phyloP scores from a whole-genome alignment of 805 yeast genomes.

The Pichia heedii region DNA sequence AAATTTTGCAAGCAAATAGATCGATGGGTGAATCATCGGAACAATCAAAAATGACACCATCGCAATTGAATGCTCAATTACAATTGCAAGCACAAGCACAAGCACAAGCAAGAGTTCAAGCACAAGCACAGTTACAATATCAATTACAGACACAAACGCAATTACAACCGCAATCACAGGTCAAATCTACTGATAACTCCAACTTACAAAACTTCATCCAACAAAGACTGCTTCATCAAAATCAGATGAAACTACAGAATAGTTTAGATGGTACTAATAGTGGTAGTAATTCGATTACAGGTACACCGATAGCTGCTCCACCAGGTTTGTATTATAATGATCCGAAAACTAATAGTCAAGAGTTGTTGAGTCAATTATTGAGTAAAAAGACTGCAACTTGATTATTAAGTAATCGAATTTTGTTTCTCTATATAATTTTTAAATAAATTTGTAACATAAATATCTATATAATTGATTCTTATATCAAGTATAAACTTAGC shows the following conservation, averaged over 20 bases:
- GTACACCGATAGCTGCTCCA: conserved; percentile 50
- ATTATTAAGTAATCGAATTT: background rate
- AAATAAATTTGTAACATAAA: background rate
- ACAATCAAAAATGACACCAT: conserved; percentile 1
- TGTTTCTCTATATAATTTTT: background rate
- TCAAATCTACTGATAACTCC: too few relatives aligned
- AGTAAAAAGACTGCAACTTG: conserved; percentile 38
- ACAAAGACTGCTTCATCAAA: conserved; percentile 13
- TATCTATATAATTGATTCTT: background rate
- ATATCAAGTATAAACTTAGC: too few relatives aligned
- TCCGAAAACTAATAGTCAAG: conserved; percentile 35
- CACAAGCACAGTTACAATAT: conserved; percentile 12
- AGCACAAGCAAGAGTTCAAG: conserved; percentile 2
- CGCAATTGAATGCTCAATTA: background rate
- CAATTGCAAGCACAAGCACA: background rate
- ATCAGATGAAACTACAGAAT: conserved; percentile 25
- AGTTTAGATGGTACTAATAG: conserved; percentile 2
- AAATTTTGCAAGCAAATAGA: background rate
- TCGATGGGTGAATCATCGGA: background rate
- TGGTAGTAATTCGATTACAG: conserved; percentile 20
- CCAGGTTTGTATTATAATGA: conserved; percentile 48
- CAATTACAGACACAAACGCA: conserved; percentile 26
- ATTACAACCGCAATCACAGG: too few relatives aligned
- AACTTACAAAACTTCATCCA: conserved; percentile 6
- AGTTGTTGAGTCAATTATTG: conserved; percentile 75